Base-by-base conservation (phyloP, 345 rosid genomes). In the Eucalyptus brandiana region DNA sequence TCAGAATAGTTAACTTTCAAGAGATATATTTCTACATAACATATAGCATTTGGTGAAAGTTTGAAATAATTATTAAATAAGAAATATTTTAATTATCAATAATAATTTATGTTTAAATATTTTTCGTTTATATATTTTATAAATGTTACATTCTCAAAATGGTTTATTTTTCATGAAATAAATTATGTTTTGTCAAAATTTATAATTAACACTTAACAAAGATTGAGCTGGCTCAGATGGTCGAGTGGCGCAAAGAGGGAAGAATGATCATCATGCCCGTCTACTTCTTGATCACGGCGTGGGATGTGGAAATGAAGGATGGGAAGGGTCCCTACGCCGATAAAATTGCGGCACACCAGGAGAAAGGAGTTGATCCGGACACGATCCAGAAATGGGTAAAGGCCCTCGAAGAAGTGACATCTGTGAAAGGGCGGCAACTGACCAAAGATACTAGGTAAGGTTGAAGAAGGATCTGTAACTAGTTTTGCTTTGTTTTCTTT, bases 111-210 rank as follows among this genome's bases (percentile, higher is more conserved):
- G 2, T 16, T 1, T 6, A 50, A 6, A 50, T 50, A 50, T 16
- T 50, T 16, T 16, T 50, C 1, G 0, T 50, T 50, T 50, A 17
- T 50, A 0, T 50, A 50, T 50, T 16, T 50, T 50, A 50, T 50
- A 15, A 50, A 16, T 0, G 7, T 50, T 49, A 49, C 17, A 49
- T 5, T 49, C 6, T 50, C 8, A 6, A 50, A 50, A 50, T 6
- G 19, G 3, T 1, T 50, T 6, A 16, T 16, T 50, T 50, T 50
- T 15, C 7, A 0, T 3, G 0, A 50, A 50, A 15, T 0, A 50
- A 50, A 50, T 6, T 0, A 5, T 49, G 3, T 7, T 50, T 50
- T 16, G 19, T 50, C 19, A 6, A 50, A 50, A 50, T 16, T 50
- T 50, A 50, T 50, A 50, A 50, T 50, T 50, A 50, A 50, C 18